Base-by-base conservation (phyloP, 768 basidiomycete genomes). In the Psilocybe azurescens region DNA sequence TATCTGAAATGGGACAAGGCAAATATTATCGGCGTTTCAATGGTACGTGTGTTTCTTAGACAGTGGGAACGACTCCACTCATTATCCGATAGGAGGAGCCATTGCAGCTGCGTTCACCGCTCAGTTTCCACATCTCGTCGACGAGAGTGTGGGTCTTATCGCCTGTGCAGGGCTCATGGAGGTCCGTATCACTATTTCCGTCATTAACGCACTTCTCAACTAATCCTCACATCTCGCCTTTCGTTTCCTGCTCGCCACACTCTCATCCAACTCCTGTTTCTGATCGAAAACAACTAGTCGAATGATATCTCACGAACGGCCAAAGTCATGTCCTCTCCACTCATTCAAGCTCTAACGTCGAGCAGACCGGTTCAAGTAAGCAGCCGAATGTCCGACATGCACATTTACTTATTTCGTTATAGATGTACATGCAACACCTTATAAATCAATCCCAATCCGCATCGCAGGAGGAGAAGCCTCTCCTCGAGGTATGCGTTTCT, bases 311-410 rank as follows among this genome's bases (percentile, higher is more conserved):
- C 90, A 32, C 82, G 88, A 18, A 92, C 91, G 0, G 82, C 86
- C 10, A 91, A 89, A 72, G 86, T 92, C 71, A 90, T 93, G 84
- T 90, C 90, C 5, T 87, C 89, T 2, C 90, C 90, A 0, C 66
- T 92, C 13, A 81, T 91, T n/a, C 90, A 91, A 73, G 78, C 82
- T 11, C 66, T 90, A 10, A 82, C 89, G 0, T 83, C 89, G 11
- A 89, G 86, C 67, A 77, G 78, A 18, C 85, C 88, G 5, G 83
- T 87, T 61, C 83, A 84, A 61, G 89, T 90, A 67, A 59, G 81
- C 73, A 56, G 9, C 14, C 24, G 8, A 39, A 44, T 51, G 10
- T 49, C 49, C 38, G 33, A 32, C 46, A 7, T 56, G 3, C 30
- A 24, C 28, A 39, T 6, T 28, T 5, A 39, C 39, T 60, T 20